Evolutionary conservation across 257 asterid genomes (phyloP).

Genomic region (Petunia axillaris): DNA sequence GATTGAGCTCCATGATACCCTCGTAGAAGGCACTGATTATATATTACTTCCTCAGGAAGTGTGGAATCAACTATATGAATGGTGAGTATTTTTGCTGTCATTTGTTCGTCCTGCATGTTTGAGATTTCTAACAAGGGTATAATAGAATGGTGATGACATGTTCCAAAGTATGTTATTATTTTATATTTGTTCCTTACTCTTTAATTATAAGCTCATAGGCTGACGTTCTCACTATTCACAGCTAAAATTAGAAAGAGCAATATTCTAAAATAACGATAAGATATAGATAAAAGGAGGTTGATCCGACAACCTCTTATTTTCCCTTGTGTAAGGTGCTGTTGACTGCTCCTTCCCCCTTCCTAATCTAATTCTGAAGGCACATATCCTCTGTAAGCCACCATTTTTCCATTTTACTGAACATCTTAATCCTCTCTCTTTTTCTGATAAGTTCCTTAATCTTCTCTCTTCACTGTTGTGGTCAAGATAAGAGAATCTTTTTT

Average conservation of each 20-base stretch:
- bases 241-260: background rate
- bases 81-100: slow-evolving; percentile 42
- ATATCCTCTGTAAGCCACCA: slow-evolving; percentile 8
- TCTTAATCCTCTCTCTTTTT: background rate
- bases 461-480: background rate
- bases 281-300: background rate
- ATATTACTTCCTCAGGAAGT: slow-evolving; percentile 89
- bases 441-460: background rate
- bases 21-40: slow-evolving; percentile 97
- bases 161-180: background rate
- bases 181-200: background rate
- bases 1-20: slow-evolving; percentile 84
- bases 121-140: background rate
- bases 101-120: background rate
- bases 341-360: slow-evolving; percentile 13
- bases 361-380: background rate
- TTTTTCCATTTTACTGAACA: background rate
- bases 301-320: background rate
- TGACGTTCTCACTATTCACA: background rate
- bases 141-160: background rate
- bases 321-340: slow-evolving; percentile 4
- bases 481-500: background rate
- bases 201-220: slow-evolving; percentile 1
- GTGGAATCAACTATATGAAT: slow-evolving; percentile 77
- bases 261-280: background rate